Conservation (phyloP, 2,329 filamentous ascomycete species). For the Arthrinium puccinioides region DNA sequence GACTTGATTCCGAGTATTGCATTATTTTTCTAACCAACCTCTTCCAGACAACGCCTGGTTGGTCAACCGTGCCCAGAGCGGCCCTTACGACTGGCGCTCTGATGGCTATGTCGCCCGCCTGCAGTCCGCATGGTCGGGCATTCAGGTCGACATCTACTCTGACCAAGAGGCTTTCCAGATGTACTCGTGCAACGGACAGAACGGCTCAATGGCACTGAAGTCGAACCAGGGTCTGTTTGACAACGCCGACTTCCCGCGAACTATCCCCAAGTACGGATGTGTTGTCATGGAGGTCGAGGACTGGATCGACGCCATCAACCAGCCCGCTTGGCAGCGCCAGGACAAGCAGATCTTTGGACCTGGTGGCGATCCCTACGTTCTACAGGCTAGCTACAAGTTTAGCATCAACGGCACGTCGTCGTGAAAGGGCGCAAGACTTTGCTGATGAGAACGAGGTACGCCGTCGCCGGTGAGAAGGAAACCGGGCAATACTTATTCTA, state of each 20-base stretch:
- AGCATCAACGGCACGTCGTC: slow-evolving; percentile 33
- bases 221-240: slow-evolving; percentile 58
- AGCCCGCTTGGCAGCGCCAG: slow-evolving; percentile 75
- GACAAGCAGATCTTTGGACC: slow-evolving; percentile 53
- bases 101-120: slow-evolving; percentile 57
- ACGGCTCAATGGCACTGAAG: slow-evolving; percentile 65
- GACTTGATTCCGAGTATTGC: not conserved
- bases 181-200: slow-evolving; percentile 73
- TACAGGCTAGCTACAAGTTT: slow-evolving; percentile 56
- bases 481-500: no score
- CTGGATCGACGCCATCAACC: slow-evolving; percentile 90
- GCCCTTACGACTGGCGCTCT: slow-evolving; percentile 56
- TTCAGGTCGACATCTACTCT: slow-evolving; percentile 71
- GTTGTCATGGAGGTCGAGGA: slow-evolving; percentile 88
- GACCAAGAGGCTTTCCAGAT: slow-evolving; percentile 87
- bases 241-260: slow-evolving; percentile 46
- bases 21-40: not conserved
- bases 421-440: no score
- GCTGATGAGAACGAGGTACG: no score
- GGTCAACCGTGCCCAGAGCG: slow-evolving; percentile 53
- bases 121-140: slow-evolving; percentile 70
- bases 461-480: no score
- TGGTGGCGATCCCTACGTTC: slow-evolving; percentile 51
- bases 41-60: slow-evolving; percentile 58
- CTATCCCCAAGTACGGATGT: slow-evolving; percentile 72